These are phyloP conservation scores for Tetratostichococcus sp. DNA, from an alignment of 139 green algal species.

Conservation along the genomic window DNA sequence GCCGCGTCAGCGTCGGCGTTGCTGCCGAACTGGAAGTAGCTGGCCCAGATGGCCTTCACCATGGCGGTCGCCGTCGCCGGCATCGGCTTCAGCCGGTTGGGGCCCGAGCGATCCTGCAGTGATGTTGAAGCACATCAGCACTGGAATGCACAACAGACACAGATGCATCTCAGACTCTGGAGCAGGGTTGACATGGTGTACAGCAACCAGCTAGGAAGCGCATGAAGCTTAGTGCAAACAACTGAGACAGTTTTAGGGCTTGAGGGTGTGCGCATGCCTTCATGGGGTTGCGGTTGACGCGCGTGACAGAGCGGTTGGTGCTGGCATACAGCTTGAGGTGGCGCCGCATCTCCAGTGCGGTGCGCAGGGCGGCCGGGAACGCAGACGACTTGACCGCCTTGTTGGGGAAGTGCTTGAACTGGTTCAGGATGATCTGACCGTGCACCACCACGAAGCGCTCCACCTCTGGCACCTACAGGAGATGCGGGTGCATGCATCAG, in stretches of 20 bases:
- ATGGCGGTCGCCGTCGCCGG: conserved; percentile 89
- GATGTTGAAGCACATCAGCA: too few species aligned
- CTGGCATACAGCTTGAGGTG: conserved; percentile 83
- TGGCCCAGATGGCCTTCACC: conserved; percentile 77
- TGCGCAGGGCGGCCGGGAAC: conserved; percentile 67
- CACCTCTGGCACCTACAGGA: conserved; percentile 50
- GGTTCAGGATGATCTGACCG: conserved; percentile 90
- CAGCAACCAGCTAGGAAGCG: too few species aligned
- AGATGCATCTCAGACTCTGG: too few species aligned
- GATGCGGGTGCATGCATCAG: neutral
- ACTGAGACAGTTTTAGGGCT: too few species aligned
- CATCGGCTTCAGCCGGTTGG: conserved; percentile 72
- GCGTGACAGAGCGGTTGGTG: conserved; percentile 22
- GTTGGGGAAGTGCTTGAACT: conserved; percentile 75
- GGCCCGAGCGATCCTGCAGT: conserved; percentile 45
- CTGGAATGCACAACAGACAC: neutral
- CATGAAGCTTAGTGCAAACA: too few species aligned
- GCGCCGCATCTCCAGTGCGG: conserved; percentile 61
- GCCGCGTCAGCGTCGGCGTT: conserved; percentile 6
- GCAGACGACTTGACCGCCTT: conserved; percentile 55
- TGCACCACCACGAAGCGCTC: conserved; percentile 90
- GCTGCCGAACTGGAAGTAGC: conserved; percentile 59
- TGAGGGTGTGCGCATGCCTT: conserved; percentile 27
- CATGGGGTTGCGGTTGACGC: conserved; percentile 70
- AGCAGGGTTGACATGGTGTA: too few species aligned